phyloP scores from a whole-genome alignment of 2,329 filamentous ascomycete genomes.

The Exophiala xenobiotica region DNA sequence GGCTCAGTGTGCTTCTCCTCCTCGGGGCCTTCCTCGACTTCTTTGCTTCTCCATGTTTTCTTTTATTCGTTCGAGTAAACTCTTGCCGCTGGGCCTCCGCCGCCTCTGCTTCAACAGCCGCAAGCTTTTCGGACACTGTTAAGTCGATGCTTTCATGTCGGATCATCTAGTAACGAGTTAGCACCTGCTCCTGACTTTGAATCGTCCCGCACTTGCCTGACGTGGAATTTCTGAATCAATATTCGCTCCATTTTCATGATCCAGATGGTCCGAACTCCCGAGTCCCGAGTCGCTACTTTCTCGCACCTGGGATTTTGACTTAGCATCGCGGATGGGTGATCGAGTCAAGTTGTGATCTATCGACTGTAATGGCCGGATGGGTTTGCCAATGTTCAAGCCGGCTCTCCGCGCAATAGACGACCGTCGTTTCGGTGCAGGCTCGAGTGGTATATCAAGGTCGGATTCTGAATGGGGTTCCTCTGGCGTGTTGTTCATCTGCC shows the following conservation, averaged over 20 bases:
- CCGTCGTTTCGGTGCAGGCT: conserved; percentile 18
- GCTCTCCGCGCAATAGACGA: conserved; percentile 24
- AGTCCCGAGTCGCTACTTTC: conserved; percentile 13
- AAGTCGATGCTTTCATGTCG: conserved; percentile 32
- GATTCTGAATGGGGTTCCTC: conserved; percentile 15
- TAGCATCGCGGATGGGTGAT: conserved; percentile 7
- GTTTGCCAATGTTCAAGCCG: conserved; percentile 24
- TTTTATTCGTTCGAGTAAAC: conserved; percentile 17
- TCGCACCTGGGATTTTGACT: conserved; percentile 1
- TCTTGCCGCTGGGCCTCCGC: conserved; percentile 37
- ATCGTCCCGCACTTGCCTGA: conserved; percentile 12
- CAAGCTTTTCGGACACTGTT: conserved; percentile 45
- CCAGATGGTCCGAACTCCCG: conserved; percentile 9
- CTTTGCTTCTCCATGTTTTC: conserved; percentile 11
- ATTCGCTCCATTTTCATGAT: conserved; percentile 8
- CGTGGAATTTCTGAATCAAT: conserved; percentile 13
- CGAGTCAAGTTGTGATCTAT: conserved; percentile 14
- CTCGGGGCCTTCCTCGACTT: conserved; percentile 21
- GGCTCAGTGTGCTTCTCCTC: conserved; percentile 47
- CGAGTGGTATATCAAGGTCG: conserved; percentile 18
- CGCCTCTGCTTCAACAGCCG: conserved; percentile 44
- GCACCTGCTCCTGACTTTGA: background rate
- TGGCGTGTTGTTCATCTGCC: conserved; percentile 1
- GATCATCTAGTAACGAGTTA: conserved; percentile 22
- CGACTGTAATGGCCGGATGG: conserved; percentile 19